A percentile compares a stretch with the other conserved stretches of the same genome.
phyloP scores from a whole-genome alignment of 352 stramenopile species.

The Phytophthora gonapodyides region DNA sequence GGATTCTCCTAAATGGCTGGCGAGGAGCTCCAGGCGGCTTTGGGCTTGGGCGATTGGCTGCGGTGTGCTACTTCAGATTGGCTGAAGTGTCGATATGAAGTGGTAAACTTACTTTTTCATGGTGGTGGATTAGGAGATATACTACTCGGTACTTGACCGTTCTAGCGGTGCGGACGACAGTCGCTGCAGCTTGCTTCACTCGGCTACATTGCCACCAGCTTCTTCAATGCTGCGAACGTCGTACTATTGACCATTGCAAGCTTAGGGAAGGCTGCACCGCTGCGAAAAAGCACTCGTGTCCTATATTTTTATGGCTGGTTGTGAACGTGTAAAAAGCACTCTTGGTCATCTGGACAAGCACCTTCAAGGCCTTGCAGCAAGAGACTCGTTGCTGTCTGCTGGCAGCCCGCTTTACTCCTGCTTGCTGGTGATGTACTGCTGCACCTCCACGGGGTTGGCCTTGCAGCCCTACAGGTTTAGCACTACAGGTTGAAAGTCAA shows the following conservation, averaged over 20 bases:
- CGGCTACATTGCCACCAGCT: not conserved
- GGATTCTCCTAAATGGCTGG: constrained; percentile 38
- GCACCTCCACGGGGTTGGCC: constrained; percentile 60
- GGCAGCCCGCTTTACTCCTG: constrained; percentile 21
- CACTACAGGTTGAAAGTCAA: constrained; percentile 81
- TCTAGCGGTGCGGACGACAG: constrained; percentile 5
- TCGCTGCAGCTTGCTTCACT: not conserved
- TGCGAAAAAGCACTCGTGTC: constrained; percentile 18
- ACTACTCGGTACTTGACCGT: not conserved
- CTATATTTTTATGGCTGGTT: constrained; percentile 32
- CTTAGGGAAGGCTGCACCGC: no score
- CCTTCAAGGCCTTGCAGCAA: constrained; percentile 1
- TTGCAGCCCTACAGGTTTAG: constrained; percentile 80
- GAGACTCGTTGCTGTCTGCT: not conserved
- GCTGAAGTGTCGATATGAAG: constrained; percentile 22
- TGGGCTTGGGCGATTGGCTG: constrained; percentile 22
- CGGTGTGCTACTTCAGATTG: constrained; percentile 21
- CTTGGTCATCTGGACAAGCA: not conserved
- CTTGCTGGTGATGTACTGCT: constrained; percentile 63
- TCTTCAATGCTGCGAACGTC: no score
- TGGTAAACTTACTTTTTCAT: not conserved
- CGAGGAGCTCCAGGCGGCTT: not conserved
- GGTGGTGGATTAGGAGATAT: constrained; percentile 5
- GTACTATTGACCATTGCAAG: no score
- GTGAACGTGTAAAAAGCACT: constrained; percentile 23